Evolutionary conservation across 2,329 filamentous ascomycete species (phyloP).

Genomic region (Alternaria longipes): DNA sequence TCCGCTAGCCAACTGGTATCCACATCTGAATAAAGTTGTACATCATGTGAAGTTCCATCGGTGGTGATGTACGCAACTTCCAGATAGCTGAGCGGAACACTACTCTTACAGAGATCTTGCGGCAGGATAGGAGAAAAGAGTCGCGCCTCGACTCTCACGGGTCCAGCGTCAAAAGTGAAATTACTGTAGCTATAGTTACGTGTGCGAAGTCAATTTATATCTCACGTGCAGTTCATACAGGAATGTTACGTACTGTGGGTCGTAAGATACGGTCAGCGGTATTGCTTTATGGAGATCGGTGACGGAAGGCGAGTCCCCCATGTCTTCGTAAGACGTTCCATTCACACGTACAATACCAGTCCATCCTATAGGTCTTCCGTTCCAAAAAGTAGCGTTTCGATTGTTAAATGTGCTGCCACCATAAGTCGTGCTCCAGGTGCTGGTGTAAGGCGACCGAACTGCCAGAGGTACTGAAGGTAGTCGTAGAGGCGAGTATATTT

Average conservation of each 20-base stretch:
- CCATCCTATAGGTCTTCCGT: slow-evolving; percentile 2
- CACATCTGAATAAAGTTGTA: not conserved
- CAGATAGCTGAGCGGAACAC: slow-evolving; percentile 1
- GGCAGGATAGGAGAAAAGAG: not conserved
- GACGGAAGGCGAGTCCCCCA: slow-evolving; percentile 6
- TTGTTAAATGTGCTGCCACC: slow-evolving; percentile 2
- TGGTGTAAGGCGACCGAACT: slow-evolving; percentile 4
- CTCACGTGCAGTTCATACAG: too few relatives aligned
- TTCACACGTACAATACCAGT: slow-evolving; percentile 2
- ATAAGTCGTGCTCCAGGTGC: slow-evolving; percentile 1
- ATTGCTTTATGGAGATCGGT: not conserved
- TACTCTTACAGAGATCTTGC: not conserved
- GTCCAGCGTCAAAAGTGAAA: not conserved
- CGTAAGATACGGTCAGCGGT: slow-evolving; percentile 2
- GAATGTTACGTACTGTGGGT: not conserved
- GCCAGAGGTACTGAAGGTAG: slow-evolving; percentile 1
- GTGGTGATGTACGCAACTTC: not conserved
- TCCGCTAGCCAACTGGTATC: not conserved
- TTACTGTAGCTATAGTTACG: not conserved
- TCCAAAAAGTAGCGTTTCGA: slow-evolving; percentile 5
- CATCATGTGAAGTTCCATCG: not conserved
- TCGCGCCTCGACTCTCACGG: not conserved
- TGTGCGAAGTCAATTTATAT: too few relatives aligned
- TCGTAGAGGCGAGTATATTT: not conserved
- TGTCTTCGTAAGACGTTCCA: not conserved